Evolutionary conservation across 345 rosid genomes (phyloP), one percentile per base, ranked within the genome.

Genomic region (Populus simonii): DNA sequence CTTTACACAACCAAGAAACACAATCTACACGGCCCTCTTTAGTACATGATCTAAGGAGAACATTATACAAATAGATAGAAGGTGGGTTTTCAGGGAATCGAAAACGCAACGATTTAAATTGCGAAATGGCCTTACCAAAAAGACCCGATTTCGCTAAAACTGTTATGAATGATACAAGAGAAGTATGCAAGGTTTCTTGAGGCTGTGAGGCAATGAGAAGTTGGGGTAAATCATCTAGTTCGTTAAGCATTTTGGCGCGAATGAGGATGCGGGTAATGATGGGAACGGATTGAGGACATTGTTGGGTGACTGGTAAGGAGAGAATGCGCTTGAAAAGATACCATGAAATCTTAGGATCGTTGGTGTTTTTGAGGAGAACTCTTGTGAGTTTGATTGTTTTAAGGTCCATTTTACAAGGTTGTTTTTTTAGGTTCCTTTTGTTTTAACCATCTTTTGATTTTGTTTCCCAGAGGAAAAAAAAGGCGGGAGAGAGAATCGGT

Each of bases 311-410:
- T 16, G 82, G 82, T 8, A 72, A 20, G 43, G 93, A 84, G 74
- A 86, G 82, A 33, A 90, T 68, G 35, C 97, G 96, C 89, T 87
- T 91, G 92, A 88, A 92, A 81, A 94, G 86, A 15, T 83, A 83
- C 99, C 97, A 94, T 87, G 98, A 98, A 25, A 91, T 79, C 75
- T 85, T 87, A 22, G 98, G 98, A 76, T 89, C 87, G 79, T 81
- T 75, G 61, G 88, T 45, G 89, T 92, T 93, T 74, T 84, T 88
- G 74, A 85, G 81, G 81, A 96, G 86, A 27, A 89, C 92, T 75
- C 82, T 86, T 53, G 87, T 87, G 23, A 93, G 93, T 70, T 83
- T 86, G 39, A 82, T 80, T 23, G 89, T 74, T 41, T 41, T 12
- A 41, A 78, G 85, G n/a, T 91, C 90, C 98, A 91, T 90, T 39